Percentiles rank a stretch among this genome's conserved stretches.
These are phyloP conservation scores for Fraxinus xanthoxyloides DNA, from an alignment of 305 asterid species.

Conservation along the genomic window DNA sequence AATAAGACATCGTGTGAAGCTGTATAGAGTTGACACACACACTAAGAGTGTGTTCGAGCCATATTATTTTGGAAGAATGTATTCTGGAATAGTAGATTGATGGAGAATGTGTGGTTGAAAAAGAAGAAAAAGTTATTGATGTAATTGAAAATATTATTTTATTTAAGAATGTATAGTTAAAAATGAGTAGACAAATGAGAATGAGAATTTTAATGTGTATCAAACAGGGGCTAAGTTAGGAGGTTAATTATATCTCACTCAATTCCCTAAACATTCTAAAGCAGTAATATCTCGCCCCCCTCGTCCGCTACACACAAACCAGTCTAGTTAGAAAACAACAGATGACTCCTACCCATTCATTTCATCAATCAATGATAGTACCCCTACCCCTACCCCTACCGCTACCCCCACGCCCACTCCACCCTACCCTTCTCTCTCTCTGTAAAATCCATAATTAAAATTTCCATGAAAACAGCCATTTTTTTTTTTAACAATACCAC, in stretches of 20 bases:
- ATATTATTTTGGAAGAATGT: too few relatives aligned
- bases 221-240: too few relatives aligned
- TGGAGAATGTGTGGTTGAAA: too few relatives aligned
- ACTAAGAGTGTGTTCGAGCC: too few relatives aligned
- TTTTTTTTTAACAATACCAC: background rate
- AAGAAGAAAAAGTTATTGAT: too few relatives aligned
- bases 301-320: conserved; percentile 59
- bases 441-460: conserved; percentile 4
- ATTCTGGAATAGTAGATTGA: too few relatives aligned
- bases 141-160: too few relatives aligned
- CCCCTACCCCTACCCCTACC: too few relatives aligned
- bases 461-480: conserved; percentile 13
- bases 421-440: background rate
- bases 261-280: conserved; percentile 47
- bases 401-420: background rate
- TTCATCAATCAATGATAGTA: conserved; percentile 50
- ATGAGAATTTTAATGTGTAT: too few relatives aligned
- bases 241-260: conserved; percentile 4
- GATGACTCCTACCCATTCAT: conserved; percentile 70
- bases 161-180: too few relatives aligned
- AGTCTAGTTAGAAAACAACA: conserved; percentile 22
- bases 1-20: background rate
- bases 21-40: background rate
- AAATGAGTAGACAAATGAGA: too few relatives aligned
- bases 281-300: conserved; percentile 63